Conservation (phyloP, 768 basidiomycete species). For the Pluteus cervinus region DNA sequence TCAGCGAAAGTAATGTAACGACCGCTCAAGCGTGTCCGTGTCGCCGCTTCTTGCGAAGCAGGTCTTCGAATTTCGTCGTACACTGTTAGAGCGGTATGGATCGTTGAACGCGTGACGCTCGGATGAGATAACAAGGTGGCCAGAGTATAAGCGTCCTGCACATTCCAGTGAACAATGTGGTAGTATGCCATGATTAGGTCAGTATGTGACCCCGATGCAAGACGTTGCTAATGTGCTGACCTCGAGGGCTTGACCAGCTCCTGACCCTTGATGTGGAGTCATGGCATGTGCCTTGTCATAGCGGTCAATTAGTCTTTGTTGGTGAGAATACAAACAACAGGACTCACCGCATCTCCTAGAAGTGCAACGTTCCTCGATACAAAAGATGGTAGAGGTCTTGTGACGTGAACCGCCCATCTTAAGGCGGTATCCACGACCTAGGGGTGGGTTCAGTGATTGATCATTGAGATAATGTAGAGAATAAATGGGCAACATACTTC, state of each 20-base stretch:
- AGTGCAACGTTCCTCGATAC: slow-evolving; percentile 10
- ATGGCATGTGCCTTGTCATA: slow-evolving; percentile 46
- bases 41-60: too few species aligned
- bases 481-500: slow-evolving; percentile 11
- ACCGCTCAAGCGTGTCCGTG: too few species aligned
- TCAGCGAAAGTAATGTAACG: too few species aligned
- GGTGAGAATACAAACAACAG: background rate
- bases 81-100: slow-evolving; percentile 35
- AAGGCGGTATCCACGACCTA: slow-evolving; percentile 12
- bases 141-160: slow-evolving; percentile 47
- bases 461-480: background rate
- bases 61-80: slow-evolving; percentile 49
- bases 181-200: slow-evolving; percentile 20
- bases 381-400: slow-evolving; percentile 14
- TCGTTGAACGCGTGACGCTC: slow-evolving; percentile 28
- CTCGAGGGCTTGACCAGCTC: slow-evolving; percentile 56
- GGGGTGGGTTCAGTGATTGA: too few species aligned
- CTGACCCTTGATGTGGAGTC: slow-evolving; percentile 50
- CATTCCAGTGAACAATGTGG: slow-evolving; percentile 5
- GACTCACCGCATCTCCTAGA: slow-evolving; percentile 18
- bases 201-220: slow-evolving; percentile 26
- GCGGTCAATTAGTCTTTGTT: background rate
- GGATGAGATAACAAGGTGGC: slow-evolving; percentile 40
- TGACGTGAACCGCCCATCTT: slow-evolving; percentile 15
- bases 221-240: slow-evolving; percentile 16